Evolutionary conservation across 352 stramenopile species (phyloP), one percentile per base, ranked within the genome.

Genomic region (Paralagenidium karlingii): DNA sequence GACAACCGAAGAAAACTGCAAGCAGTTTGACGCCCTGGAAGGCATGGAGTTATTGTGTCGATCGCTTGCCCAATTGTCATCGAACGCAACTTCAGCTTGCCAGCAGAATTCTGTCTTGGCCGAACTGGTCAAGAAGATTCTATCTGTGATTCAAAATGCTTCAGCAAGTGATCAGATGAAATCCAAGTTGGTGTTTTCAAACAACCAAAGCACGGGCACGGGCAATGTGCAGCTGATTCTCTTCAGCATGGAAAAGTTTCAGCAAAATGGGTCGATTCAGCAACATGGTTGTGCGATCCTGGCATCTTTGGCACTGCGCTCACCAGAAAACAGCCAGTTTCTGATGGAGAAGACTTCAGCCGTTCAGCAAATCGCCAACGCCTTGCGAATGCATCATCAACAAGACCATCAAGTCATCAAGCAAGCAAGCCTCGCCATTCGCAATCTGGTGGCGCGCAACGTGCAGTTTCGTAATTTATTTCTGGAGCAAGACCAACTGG

Each of bases 351-450:
- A 81, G 5, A 41, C 81, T 1, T 60, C 63, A 13, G 69, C 63
- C 5, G 47, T 62, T 11, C 42, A 45, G 0, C 53, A 60, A 27
- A 69, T 89, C 33, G 57, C 65, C 8, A 49, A 51, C 21, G 71
- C 76, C 15, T 83, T 89, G 63, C 51, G 59, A 22, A 45, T 19
- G 10, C 75, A 84, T 33, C 71, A 82, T 29, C 43, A 43, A 11
- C 39, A 38, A 29, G 60, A 82, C 43, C 55, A 66, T 0, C 38
- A 50, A 22, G 24, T 89, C 13, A 40, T 89, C 24, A 69, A 71
- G 5, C 76, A 89, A 62, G 71, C 71, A 0, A 86, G 76, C 49
- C 48, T 89, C 13, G 76, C 76, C 8, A 77, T 89, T 33, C 69
- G 76, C 25, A 89, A 89, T 39, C 76, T 89, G 47, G 73, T 84